Percentiles rank a stretch among this genome's conserved stretches.
phyloP scores from a whole-genome alignment of 2,329 filamentous ascomycete genomes.

The Lachnum nothofagi region DNA sequence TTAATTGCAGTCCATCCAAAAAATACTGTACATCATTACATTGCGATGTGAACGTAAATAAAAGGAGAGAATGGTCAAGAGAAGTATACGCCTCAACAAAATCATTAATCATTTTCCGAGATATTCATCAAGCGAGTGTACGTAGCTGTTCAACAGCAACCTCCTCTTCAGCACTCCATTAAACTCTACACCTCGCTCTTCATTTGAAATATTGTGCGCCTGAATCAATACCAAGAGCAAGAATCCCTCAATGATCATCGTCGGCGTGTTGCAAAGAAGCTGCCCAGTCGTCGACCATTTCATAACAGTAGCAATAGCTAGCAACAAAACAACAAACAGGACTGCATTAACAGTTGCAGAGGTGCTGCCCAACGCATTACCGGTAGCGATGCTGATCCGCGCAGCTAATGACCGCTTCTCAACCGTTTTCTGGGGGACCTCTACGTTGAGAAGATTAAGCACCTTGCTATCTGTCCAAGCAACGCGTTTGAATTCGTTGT shows the following conservation, averaged over 20 bases:
- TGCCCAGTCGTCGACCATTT: slow-evolving; percentile 31
- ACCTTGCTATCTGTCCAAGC: slow-evolving; percentile 18
- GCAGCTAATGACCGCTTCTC: slow-evolving; percentile 14
- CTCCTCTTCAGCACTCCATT: slow-evolving; percentile 28
- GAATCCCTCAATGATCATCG: slow-evolving; percentile 31
- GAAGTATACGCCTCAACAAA: too few relatives aligned
- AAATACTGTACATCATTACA: too few relatives aligned
- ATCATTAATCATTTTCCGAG: too few relatives aligned
- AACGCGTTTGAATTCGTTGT: slow-evolving; percentile 26
- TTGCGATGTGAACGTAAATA: too few relatives aligned
- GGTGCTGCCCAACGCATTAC: slow-evolving; percentile 18
- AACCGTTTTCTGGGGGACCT: slow-evolving; percentile 9
- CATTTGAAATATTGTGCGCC: slow-evolving; percentile 27
- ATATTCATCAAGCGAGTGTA: slow-evolving; percentile 2
- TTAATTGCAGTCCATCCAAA: too few relatives aligned
- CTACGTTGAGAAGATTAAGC: slow-evolving; percentile 22
- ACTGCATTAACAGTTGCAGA: slow-evolving; percentile 22
- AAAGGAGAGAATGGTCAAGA: too few relatives aligned
- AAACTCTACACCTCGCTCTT: slow-evolving; percentile 24
- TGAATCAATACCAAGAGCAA: slow-evolving; percentile 28
- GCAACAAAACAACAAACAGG: slow-evolving; percentile 18
- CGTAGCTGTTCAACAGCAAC: slow-evolving; percentile 24
- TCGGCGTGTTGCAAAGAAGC: slow-evolving; percentile 32
- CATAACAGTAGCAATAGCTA: slow-evolving; percentile 26
- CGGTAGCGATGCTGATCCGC: slow-evolving; percentile 24